Percentiles rank a stretch among this genome's conserved stretches.
Conservation (phyloP, 768 basidiomycete genomes). For the Pleurotus sapidus region DNA sequence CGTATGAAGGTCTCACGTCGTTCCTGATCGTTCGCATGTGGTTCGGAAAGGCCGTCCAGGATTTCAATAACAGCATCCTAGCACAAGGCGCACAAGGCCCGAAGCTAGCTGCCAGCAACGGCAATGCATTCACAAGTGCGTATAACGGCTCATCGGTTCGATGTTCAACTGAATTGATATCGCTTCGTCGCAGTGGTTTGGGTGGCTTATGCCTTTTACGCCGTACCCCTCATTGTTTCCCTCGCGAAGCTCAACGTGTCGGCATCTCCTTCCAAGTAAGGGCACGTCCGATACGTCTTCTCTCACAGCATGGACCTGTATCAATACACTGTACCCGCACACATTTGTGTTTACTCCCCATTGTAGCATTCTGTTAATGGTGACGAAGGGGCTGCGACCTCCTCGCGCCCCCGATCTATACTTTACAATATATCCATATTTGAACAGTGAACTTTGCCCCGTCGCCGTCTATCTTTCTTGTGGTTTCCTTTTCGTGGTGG, state of each 20-base stretch:
- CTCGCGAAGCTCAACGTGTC: slow-evolving; percentile 67
- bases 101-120: slow-evolving; percentile 55
- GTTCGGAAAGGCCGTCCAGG: slow-evolving; percentile 76
- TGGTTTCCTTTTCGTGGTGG: too few species aligned
- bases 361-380: too few species aligned
- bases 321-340: too few species aligned
- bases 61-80: slow-evolving; percentile 67
- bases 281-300: too few species aligned
- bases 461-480: too few species aligned
- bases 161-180: neutral
- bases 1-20: slow-evolving; percentile 52
- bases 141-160: slow-evolving; percentile 10
- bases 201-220: slow-evolving; percentile 75
- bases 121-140: slow-evolving; percentile 77
- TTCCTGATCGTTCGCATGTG: slow-evolving; percentile 77
- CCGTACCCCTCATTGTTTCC: slow-evolving; percentile 65
- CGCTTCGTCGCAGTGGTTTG: slow-evolving; percentile 56
- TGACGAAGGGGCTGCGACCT: too few species aligned
- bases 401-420: too few species aligned
- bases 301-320: too few species aligned
- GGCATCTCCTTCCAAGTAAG: slow-evolving; percentile 34
- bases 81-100: slow-evolving; percentile 53
- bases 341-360: too few species aligned
- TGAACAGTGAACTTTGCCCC: too few species aligned
- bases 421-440: too few species aligned